Evolutionary conservation across 2,329 filamentous ascomycete species (phyloP).

Genomic region (Venturia aucupariae): DNA sequence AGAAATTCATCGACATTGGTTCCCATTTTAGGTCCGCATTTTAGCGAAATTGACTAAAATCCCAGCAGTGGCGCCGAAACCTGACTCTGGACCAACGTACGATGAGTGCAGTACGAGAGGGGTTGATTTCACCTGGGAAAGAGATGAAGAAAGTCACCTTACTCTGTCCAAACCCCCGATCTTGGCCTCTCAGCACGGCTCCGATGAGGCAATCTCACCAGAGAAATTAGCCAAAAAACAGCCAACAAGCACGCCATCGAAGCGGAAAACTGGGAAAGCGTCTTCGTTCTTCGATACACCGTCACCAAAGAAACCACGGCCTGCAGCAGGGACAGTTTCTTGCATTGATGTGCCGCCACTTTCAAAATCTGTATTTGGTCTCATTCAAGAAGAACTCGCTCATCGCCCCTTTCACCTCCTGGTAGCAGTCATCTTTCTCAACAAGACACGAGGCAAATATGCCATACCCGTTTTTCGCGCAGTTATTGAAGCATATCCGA

Average conservation of each 20-base stretch:
- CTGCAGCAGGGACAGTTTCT: constrained; percentile 12
- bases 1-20: neutral
- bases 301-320: constrained; percentile 8
- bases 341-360: constrained; percentile 14
- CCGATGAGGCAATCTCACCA: neutral
- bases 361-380: constrained; percentile 49
- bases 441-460: constrained; percentile 63
- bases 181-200: neutral
- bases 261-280: neutral
- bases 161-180: neutral
- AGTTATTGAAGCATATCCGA: constrained; percentile 60
- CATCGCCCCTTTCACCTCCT: constrained; percentile 70
- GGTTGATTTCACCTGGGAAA: neutral
- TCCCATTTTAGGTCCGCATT: neutral
- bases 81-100: neutral
- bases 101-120: neutral
- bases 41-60: neutral
- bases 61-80: neutral
- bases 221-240: neutral
- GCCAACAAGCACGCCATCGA: neutral
- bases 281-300: constrained; percentile 9
- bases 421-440: constrained; percentile 75
- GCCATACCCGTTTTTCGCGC: constrained; percentile 68
- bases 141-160: neutral
- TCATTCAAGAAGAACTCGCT: constrained; percentile 75